Base-by-base conservation (phyloP, 1,139 yeast genomes). In the Geotrichum cucujoidarum region DNA sequence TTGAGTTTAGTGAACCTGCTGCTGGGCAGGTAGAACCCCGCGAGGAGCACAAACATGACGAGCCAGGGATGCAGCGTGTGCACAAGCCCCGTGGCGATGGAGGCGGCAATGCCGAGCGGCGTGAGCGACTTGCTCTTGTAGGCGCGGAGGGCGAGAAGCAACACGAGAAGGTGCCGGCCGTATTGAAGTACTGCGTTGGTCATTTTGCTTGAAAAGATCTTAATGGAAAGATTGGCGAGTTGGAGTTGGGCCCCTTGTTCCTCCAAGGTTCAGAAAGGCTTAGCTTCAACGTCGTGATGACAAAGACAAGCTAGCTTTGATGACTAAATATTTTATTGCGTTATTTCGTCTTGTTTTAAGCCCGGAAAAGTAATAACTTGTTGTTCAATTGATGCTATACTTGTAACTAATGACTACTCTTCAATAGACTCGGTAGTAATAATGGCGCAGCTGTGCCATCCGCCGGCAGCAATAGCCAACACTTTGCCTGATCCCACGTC, bases 361-460 rank as follows among this genome's bases (percentile, higher is more conserved):
- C n/a, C n/a, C n/a, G n/a, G n/a, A n/a, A n/a, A n/a, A n/a, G n/a
- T n/a, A n/a, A n/a, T n/a, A n/a, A n/a, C n/a, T n/a, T n/a, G n/a
- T n/a, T n/a, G n/a, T n/a, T n/a, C n/a, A n/a, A n/a, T n/a, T n/a
- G n/a, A n/a, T n/a, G n/a, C n/a, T n/a, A n/a, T n/a, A n/a, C n/a
- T n/a, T n/a, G n/a, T n/a, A n/a, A n/a, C n/a, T n/a, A n/a, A n/a
- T n/a, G n/a, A n/a, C n/a, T n/a, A n/a, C n/a, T 4, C 25, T 24
- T 27, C 27, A 24, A 46, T 46, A 38, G 11, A 32, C 37, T 52
- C 56, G 37, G 57, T 51, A 14, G 63, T 57, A 24, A 77, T 68
- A 16, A 78, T 61, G 1, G 81, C 92, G 38, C 81, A 80, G 0
- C 88, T 78, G 50, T 84, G 94, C 94, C 92, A 84, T 1, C 95